These are phyloP conservation scores for Verbascum thapsus DNA, from an alignment of 257 asterid species.

Conservation along the genomic window DNA sequence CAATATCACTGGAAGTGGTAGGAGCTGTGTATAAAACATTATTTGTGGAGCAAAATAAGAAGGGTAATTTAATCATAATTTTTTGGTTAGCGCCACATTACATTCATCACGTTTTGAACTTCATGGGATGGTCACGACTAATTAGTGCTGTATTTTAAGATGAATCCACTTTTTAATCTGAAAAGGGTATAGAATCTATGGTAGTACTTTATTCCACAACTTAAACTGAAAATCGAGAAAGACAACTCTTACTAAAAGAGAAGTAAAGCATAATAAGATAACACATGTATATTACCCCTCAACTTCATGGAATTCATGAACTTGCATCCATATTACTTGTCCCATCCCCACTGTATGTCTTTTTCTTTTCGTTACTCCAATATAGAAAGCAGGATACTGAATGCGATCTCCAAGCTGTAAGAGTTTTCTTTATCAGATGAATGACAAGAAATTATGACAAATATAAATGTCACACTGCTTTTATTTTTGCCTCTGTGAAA, in stretches of 20 bases:
- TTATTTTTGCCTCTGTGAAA: slow-evolving; percentile 17
- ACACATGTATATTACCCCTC: slow-evolving; percentile 50
- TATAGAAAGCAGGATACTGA: slow-evolving; percentile 46
- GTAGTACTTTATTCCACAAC: slow-evolving; percentile 4
- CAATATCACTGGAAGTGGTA: too few relatives aligned
- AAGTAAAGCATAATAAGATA: slow-evolving; percentile 14
- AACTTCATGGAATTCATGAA: slow-evolving; percentile 79
- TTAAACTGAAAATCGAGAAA: slow-evolving; percentile 13
- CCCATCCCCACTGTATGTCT: slow-evolving; percentile 70
- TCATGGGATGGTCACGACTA: too few relatives aligned
- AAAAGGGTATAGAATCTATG: neutral
- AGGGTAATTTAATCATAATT: too few relatives aligned
- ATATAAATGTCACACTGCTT: slow-evolving; percentile 16
- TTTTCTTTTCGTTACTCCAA: slow-evolving; percentile 78
- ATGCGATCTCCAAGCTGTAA: slow-evolving; percentile 68
- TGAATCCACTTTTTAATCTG: too few relatives aligned
- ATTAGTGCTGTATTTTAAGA: too few relatives aligned
- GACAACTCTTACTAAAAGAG: neutral
- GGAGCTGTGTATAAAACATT: too few relatives aligned
- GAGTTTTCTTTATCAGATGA: slow-evolving; percentile 18
- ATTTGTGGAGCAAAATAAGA: too few relatives aligned
- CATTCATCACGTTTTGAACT: too few relatives aligned
- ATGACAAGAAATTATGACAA: neutral
- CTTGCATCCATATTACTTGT: slow-evolving; percentile 57
- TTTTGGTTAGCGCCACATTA: too few relatives aligned